Percentiles rank a stretch among this genome's conserved stretches.
Conservation (phyloP, 1,284 basidiomycete species). For the Erythrobasidium hasegawianum region DNA sequence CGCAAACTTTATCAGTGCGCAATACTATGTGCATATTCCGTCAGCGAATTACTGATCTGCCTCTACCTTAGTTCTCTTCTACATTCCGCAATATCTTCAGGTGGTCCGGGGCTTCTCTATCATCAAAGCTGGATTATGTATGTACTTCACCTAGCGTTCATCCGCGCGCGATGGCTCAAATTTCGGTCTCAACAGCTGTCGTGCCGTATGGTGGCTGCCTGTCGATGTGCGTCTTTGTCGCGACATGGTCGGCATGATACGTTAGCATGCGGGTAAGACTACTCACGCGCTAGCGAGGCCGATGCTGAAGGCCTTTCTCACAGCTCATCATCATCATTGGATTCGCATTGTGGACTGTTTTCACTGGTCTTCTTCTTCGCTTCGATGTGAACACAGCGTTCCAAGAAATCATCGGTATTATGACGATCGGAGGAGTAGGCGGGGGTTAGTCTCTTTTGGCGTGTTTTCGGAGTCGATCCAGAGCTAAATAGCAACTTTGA, state of each 20-base stretch:
- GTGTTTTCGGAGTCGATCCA: too few relatives aligned
- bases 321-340: conserved; percentile 13
- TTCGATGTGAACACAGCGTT: conserved; percentile 10
- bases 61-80: not conserved
- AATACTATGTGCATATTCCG: too few relatives aligned
- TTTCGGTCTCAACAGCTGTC: too few relatives aligned
- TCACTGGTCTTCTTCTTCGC: conserved; percentile 12
- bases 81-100: conserved; percentile 4
- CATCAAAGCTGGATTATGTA: conserved; percentile 4
- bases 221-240: conserved; percentile 11
- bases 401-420: conserved; percentile 6
- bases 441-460: too few relatives aligned
- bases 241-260: not conserved
- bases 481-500: too few relatives aligned
- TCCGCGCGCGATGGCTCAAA: too few relatives aligned
- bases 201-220: not conserved
- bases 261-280: conserved; percentile 11
- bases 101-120: conserved; percentile 16
- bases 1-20: conserved; percentile 27
- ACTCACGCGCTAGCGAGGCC: not conserved
- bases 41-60: too few relatives aligned
- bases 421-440: conserved; percentile 11
- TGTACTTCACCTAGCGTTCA: too few relatives aligned
- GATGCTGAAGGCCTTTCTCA: too few relatives aligned
- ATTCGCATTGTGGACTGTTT: conserved; percentile 9